Conservation (phyloP, 805 yeast species). For the Wickerhamiella shivajii region DNA sequence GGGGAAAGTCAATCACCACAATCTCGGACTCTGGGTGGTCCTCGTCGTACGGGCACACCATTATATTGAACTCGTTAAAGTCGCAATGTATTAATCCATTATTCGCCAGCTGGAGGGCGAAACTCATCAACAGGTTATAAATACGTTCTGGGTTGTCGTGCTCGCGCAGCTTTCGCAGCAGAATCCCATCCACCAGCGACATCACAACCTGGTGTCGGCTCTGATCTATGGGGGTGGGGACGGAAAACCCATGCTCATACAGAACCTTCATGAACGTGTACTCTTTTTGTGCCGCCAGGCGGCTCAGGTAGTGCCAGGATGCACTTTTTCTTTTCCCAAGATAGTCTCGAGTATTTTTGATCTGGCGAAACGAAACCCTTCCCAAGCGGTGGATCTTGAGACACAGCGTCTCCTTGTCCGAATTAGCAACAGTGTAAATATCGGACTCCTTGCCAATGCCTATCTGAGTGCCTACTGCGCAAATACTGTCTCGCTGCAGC, state of each 20-base stretch:
- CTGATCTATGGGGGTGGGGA: conserved; percentile 79
- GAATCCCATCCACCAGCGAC: conserved; percentile 82
- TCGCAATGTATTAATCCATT: conserved; percentile 94
- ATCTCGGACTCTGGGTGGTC: conserved; percentile 44
- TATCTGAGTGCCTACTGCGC: conserved; percentile 70
- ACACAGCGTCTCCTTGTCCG: conserved; percentile 50
- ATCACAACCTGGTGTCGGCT: conserved; percentile 86
- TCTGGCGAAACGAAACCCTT: conserved; percentile 81
- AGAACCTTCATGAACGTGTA: conserved; percentile 73
- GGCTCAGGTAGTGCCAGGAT: conserved; percentile 85
- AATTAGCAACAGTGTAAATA: conserved; percentile 68
- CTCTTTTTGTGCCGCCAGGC: conserved; percentile 86
- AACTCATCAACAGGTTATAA: conserved; percentile 75
- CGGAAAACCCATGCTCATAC: conserved; percentile 59
- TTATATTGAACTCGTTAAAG: conserved; percentile 90
- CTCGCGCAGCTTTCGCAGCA: conserved; percentile 69
- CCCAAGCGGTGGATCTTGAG: conserved; percentile 88
- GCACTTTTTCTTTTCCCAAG: conserved; percentile 54
- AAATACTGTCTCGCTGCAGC: conserved; percentile 56
- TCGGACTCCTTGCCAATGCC: conserved; percentile 98
- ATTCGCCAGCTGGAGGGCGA: conserved; percentile 69
- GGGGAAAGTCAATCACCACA: conserved; percentile 95
- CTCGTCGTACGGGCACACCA: conserved; percentile 44
- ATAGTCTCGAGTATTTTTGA: conserved; percentile 88
- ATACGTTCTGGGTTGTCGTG: conserved; percentile 56